Conservation (phyloP, 2,329 filamentous ascomycete species). For the Colletotrichum sp. region DNA sequence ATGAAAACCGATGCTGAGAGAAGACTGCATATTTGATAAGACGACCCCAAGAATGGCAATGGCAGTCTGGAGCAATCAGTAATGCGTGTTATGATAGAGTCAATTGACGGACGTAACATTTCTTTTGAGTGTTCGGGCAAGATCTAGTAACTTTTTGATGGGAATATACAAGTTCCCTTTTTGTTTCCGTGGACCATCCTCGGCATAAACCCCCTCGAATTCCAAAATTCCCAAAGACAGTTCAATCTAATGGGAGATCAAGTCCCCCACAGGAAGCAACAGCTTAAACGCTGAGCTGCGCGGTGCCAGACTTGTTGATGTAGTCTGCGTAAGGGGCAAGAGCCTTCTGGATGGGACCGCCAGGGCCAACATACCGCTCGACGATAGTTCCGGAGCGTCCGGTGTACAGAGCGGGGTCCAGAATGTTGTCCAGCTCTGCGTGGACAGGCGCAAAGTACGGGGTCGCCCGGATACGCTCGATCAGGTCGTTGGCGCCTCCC, state of each 20-base stretch:
- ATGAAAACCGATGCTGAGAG: too few species aligned
- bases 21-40: not conserved
- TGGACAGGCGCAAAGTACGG: slow-evolving; percentile 79
- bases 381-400: slow-evolving; percentile 51
- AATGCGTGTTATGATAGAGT: fast-evolving
- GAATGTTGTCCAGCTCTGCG: slow-evolving; percentile 70
- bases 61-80: not conserved
- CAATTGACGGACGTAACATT: not conserved
- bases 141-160: not conserved
- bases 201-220: not conserved
- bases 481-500: slow-evolving; percentile 41
- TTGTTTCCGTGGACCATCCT: not conserved
- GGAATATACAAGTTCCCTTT: not conserved
- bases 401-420: slow-evolving; percentile 63
- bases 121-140: not conserved
- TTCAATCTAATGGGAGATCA: not conserved
- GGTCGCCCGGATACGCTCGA: slow-evolving; percentile 74
- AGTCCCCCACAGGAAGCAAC: not conserved
- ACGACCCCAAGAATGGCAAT: not conserved
- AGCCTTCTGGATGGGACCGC: slow-evolving; percentile 41
- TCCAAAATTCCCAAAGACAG: not conserved
- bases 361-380: slow-evolving; percentile 46
- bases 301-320: slow-evolving; percentile 37
- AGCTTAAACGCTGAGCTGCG: slow-evolving; percentile 41
- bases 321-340: slow-evolving; percentile 41